phyloP scores from a whole-genome alignment of 169 alveolate species.

The Plasmodium coatneyi region DNA sequence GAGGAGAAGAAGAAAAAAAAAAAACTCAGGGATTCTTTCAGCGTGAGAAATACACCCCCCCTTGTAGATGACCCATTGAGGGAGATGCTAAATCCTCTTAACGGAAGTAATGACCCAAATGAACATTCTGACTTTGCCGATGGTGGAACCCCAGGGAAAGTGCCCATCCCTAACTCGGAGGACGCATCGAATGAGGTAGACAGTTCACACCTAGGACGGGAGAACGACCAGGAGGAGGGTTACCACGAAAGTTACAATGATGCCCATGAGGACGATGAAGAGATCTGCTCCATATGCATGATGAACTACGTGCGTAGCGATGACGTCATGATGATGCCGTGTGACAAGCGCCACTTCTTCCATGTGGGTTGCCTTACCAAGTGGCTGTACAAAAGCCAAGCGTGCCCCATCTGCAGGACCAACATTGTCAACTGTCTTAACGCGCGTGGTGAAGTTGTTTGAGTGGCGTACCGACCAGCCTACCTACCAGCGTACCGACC shows the following conservation, averaged over 20 bases:
- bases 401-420: constrained; percentile 85
- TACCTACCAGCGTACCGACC: too few relatives aligned
- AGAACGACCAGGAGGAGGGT: not conserved
- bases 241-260: not conserved
- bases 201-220: constrained; percentile 16
- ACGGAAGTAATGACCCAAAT: not conserved
- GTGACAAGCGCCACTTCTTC: constrained; percentile 84
- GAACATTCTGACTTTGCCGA: not conserved
- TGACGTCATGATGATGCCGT: constrained; percentile 82
- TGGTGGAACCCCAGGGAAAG: not conserved
- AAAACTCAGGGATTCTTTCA: not conserved
- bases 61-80: not conserved
- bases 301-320: constrained; percentile 74
- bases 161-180: not conserved
- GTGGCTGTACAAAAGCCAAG: constrained; percentile 82
- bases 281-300: constrained; percentile 55
- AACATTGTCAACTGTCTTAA: constrained; percentile 75
- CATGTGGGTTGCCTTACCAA: constrained; percentile 80
- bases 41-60: not conserved
- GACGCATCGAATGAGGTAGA: constrained; percentile 41
- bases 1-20: not conserved
- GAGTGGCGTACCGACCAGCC: not conserved
- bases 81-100: constrained; percentile 47
- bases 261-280: constrained; percentile 8
- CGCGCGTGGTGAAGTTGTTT: constrained; percentile 34